phyloP scores from a whole-genome alignment of 2,329 filamentous ascomycete species.

The Coniochaeta sp. region DNA sequence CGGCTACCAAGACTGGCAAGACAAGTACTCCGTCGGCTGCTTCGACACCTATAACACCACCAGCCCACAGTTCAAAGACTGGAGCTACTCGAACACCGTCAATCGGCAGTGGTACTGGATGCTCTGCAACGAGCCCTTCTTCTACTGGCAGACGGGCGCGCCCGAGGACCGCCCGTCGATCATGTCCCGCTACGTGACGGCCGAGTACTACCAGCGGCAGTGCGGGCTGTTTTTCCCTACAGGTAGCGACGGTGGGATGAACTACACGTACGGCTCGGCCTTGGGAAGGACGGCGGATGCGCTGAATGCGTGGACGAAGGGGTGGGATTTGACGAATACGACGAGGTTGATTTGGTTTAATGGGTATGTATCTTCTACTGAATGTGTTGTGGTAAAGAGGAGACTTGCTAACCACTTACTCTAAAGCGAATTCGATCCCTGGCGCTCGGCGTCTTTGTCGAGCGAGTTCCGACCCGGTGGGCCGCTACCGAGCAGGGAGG shows the following conservation, averaged over 20 bases:
- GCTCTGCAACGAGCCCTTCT: slow-evolving; percentile 57
- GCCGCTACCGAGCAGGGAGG: slow-evolving; percentile 36
- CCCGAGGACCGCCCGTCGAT: slow-evolving; percentile 36
- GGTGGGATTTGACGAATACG: slow-evolving; percentile 45
- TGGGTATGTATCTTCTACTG: slow-evolving; percentile 26
- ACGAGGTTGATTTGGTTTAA: slow-evolving; percentile 52
- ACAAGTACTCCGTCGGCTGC: slow-evolving; percentile 36
- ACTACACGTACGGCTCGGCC: slow-evolving; percentile 40
- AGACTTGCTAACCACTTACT: not conserved
- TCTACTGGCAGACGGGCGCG: slow-evolving; percentile 48
- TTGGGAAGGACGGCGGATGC: slow-evolving; percentile 36
- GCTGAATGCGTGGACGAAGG: slow-evolving; percentile 47
- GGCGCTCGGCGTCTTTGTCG: slow-evolving; percentile 46
- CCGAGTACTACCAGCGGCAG: slow-evolving; percentile 47
- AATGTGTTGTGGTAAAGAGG: not conserved
- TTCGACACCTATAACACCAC: slow-evolving; percentile 44
- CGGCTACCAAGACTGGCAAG: slow-evolving; percentile 37
- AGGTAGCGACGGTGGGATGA: slow-evolving; percentile 29
- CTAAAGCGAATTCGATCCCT: slow-evolving; percentile 47
- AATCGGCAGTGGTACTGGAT: slow-evolving; percentile 55
- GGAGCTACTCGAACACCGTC: slow-evolving; percentile 32
- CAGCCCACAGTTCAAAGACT: slow-evolving; percentile 44
- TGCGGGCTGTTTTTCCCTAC: slow-evolving; percentile 51
- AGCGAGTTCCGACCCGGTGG: slow-evolving; percentile 47
- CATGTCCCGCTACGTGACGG: slow-evolving; percentile 41